phyloP scores from a whole-genome alignment of 768 basidiomycete species.

The Mycena galopus region DNA sequence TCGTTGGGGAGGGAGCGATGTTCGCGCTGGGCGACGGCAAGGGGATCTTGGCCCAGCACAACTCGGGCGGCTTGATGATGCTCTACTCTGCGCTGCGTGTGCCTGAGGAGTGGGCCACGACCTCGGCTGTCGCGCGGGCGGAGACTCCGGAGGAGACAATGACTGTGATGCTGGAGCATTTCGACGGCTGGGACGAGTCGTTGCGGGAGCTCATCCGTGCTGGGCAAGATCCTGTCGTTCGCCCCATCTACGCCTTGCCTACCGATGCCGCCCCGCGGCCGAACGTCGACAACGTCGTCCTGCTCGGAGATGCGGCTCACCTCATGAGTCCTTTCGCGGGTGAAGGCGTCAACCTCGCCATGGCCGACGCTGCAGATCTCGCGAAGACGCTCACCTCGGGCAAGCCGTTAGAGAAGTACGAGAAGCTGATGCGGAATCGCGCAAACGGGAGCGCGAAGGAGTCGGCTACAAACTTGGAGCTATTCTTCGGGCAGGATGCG shows the following conservation, averaged over 20 bases:
- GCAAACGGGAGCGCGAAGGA: constrained; percentile 18
- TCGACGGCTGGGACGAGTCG: constrained; percentile 26
- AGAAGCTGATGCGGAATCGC: constrained; percentile 27
- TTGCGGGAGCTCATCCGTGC: constrained; percentile 25
- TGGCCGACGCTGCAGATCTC: constrained; percentile 43
- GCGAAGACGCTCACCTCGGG: constrained; percentile 20
- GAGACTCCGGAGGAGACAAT: constrained; percentile 6
- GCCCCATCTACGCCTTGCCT: constrained; percentile 30
- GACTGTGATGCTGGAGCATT: constrained; percentile 10
- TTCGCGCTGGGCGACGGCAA: constrained; percentile 41
- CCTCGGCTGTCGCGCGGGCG: constrained; percentile 22
- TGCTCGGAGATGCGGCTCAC: constrained; percentile 54
- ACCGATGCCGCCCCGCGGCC: not conserved
- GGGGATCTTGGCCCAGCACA: constrained; percentile 49
- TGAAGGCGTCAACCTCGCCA: constrained; percentile 52
- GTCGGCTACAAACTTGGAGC: constrained; percentile 18
- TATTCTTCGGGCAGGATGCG: constrained; percentile 27
- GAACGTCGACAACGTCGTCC: constrained; percentile 9
- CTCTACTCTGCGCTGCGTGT: constrained; percentile 38
- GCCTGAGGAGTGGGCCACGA: constrained; percentile 21
- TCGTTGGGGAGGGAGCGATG: constrained; percentile 42
- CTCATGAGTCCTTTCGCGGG: constrained; percentile 53
- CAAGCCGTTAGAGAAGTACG: constrained; percentile 25
- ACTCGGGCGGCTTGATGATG: constrained; percentile 42
- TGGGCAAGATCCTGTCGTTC: constrained; percentile 5